Conservation (phyloP, 2,329 filamentous ascomycete species). For the Myriosclerotinia scirpicola region DNA sequence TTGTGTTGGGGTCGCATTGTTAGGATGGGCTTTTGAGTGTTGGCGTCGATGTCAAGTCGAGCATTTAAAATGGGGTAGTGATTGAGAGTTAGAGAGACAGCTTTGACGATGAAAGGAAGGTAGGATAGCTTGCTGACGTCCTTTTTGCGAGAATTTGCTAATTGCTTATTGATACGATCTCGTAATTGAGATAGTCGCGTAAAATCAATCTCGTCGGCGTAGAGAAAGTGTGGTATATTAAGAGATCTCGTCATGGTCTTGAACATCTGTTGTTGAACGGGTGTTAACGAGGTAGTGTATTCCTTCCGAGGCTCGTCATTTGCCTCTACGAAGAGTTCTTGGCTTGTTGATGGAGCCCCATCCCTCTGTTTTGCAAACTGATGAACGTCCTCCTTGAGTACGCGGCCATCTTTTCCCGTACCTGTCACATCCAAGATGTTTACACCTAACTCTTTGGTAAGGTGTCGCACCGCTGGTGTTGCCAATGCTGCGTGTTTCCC, state of each 20-base stretch:
- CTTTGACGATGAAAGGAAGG: conserved; percentile 94
- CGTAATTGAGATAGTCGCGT: conserved; percentile 72
- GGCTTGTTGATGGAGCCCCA: conserved; percentile 37
- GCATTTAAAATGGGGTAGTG: conserved; percentile 87
- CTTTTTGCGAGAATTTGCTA: conserved; percentile 43
- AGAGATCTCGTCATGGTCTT: conserved; percentile 94
- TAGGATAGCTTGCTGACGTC: conserved; percentile 73
- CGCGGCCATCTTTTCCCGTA: conserved; percentile 86
- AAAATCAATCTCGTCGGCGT: conserved; percentile 86
- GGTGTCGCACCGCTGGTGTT: conserved; percentile 87
- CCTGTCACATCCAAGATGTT: conserved; percentile 77
- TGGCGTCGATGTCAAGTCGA: conserved; percentile 63
- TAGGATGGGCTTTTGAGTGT: conserved; percentile 66
- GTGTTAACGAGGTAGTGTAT: conserved; percentile 67
- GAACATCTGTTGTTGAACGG: conserved; percentile 91
- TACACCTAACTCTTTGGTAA: conserved; percentile 76
- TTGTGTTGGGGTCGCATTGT: conserved; percentile 84
- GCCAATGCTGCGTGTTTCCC: conserved; percentile 74
- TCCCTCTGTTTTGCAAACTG: conserved; percentile 61
- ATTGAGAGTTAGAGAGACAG: conserved; percentile 79
- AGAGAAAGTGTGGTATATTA: conserved; percentile 91
- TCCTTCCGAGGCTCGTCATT: conserved; percentile 57
- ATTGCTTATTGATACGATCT: conserved; percentile 68
- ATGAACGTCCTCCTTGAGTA: conserved; percentile 89
- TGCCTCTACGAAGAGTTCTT: conserved; percentile 26